Percentiles rank a stretch among this genome's conserved stretches.
These are phyloP conservation scores for Ophioceras dolichostomum DNA, from an alignment of 2,329 filamentous ascomycete genomes.

Conservation along the genomic window DNA sequence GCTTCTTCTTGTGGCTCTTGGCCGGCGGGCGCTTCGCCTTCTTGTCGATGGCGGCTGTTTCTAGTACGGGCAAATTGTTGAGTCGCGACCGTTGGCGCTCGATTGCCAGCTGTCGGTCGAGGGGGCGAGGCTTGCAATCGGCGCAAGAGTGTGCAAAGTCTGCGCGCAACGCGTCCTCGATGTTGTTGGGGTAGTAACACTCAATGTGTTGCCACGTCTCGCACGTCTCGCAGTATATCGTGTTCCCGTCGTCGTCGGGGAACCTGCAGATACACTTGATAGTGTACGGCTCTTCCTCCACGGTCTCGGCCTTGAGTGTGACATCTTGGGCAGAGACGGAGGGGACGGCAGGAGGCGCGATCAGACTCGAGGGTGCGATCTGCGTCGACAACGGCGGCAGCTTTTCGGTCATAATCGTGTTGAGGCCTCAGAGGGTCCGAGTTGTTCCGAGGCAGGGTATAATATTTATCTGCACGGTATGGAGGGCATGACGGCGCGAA, in stretches of 20 bases:
- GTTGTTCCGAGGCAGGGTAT: too few species aligned
- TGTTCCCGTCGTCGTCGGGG: constrained; percentile 91
- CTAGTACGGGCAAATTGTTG: constrained; percentile 22
- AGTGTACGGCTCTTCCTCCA: constrained; percentile 75
- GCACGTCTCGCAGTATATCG: constrained; percentile 90
- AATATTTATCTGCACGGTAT: constrained; percentile 42
- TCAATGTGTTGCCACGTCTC: constrained; percentile 98
- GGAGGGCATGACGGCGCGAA: constrained; percentile 48
- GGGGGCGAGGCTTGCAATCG: constrained; percentile 68
- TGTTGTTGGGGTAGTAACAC: constrained; percentile 77
- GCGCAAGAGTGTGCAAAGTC: constrained; percentile 74
- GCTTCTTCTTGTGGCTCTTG: constrained; percentile 82
- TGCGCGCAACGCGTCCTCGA: constrained; percentile 57
- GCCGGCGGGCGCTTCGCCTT: constrained; percentile 62
- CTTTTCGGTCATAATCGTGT: constrained; percentile 56
- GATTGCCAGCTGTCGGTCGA: constrained; percentile 64
- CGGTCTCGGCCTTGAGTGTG: constrained; percentile 37
- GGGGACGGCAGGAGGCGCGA: constrained; percentile 25
- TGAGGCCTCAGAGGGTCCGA: too few species aligned
- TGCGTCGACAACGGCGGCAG: constrained; percentile 39
- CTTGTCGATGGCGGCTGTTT: constrained; percentile 48
- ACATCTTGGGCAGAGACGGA: constrained; percentile 26
- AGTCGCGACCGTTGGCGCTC: constrained; percentile 57
- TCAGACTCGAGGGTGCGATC: constrained; percentile 42
- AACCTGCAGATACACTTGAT: constrained; percentile 98